Conservation (phyloP, 2,329 filamentous ascomycete genomes). For the Xylariomycetidae sp. region DNA sequence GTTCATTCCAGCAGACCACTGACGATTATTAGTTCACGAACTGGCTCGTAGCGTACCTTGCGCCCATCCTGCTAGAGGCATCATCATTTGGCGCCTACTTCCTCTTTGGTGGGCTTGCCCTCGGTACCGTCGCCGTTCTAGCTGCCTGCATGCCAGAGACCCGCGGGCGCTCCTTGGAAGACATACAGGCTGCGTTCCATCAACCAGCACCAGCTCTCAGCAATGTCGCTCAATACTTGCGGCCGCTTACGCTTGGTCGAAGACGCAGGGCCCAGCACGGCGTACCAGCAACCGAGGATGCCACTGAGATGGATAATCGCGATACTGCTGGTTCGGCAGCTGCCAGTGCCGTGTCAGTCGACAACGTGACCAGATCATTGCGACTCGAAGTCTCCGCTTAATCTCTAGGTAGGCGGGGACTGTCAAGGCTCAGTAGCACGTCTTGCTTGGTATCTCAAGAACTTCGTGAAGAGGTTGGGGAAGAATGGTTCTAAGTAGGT, state of each 20-base stretch:
- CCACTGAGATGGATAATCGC: constrained; percentile 10
- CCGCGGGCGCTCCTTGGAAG: constrained; percentile 39
- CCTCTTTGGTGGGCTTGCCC: constrained; percentile 34
- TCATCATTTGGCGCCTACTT: constrained; percentile 40
- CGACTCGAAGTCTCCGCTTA: constrained; percentile 13
- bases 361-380: constrained; percentile 10
- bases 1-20: too few species aligned
- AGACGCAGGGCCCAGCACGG: constrained; percentile 6
- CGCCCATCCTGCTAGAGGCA: constrained; percentile 33
- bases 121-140: constrained; percentile 32
- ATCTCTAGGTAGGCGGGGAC: too few species aligned
- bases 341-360: constrained; percentile 9
- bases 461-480: too few species aligned
- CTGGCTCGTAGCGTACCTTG: constrained; percentile 36
- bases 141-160: constrained; percentile 45
- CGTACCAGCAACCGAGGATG: constrained; percentile 5
- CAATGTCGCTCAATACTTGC: background rate
- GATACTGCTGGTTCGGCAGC: constrained; percentile 7
- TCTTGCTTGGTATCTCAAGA: too few species aligned
- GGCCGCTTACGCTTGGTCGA: constrained; percentile 2
- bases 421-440: too few species aligned
- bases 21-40: constrained; percentile 13
- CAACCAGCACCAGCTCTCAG: constrained; percentile 14
- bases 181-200: constrained; percentile 42
- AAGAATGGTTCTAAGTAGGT: too few species aligned